Base-by-base conservation (phyloP, 495 filamentous ascomycete species). In the Xylaria flabelliformis region DNA sequence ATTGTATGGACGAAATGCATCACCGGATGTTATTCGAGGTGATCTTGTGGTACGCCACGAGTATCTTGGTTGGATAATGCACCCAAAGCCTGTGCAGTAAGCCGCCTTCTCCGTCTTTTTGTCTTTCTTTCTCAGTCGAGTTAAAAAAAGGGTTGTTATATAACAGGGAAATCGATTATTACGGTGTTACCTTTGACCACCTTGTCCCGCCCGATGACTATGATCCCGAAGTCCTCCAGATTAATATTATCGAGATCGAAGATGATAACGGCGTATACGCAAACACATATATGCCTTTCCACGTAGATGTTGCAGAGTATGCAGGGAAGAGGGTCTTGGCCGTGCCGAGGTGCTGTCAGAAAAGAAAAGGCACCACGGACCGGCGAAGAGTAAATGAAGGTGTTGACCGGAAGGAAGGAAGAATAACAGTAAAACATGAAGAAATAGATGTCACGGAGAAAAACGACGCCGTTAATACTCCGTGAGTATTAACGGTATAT, bases 101-200 rank as follows among this genome's bases (percentile, higher is more conserved):
- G 50, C 50, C 50, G 50, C 50, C 50, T 53, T 26, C 50, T 26
- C 21, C 50, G 50, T 53, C 50, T 12, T 26, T 26, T 26, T 26
- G 3, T 26, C 21, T 53, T 53, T 21, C 50, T 26, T 53, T 53
- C 50, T 24, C 50, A 53, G 50, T 51, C 50, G 21, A 53, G 50
- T 53, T 53, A 53, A 53, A 53, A 53, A 53, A 53, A 3, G 50
- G 50, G 0, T 53, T 53, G 50, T 53, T 24, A 53, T 21, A 53
- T 53, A 24, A 56, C 73, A 82, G 79, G 21, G 24, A 74, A 55
- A 82, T 84, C 73, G 80, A 83, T 71, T 81, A 81, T 64, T 83
- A 82, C 73, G 79, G 81, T 21, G 76, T 83, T 21, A 81, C 78
- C 69, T 83, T 83, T 67, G 81, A 83, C 70, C 77, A 83, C 69